Evolutionary conservation across 257 asterid species (phyloP), one percentile per base, ranked within the genome.

Genomic region (Nicotiana noctiflora): DNA sequence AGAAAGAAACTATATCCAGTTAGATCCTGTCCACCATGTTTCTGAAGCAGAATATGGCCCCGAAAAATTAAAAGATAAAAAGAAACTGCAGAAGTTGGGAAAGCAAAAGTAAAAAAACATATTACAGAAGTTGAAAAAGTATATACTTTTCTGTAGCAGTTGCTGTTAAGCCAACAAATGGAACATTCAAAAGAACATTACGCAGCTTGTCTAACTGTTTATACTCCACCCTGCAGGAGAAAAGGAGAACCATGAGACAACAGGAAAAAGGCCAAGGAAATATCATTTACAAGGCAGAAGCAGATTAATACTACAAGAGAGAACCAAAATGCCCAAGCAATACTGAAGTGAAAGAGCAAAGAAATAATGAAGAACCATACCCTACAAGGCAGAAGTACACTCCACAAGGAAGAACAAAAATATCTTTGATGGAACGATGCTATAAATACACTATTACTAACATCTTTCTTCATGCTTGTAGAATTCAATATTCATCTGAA

Each of bases 141-240:
- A 84, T 96, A 83, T 88, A 95, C 99, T 91, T 95, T 83, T 89
- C 97, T 66, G 99, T 95, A 63, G 99, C 99, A 53, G 99, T 93
- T 80, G 99, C 99, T 40, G 99, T 95, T 84, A 95, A 86, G 83
- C 87, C 98, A 81, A 95, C 96, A 84, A 95, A 87, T 29, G 99
- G 99, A 80, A 95, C 92, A 84, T 86, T 81, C 61, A 31, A 17
- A 70, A 95, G 97, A 85, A 88, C 88, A 77, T 88, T 85, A 32
- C 98, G 98, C 88, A 95, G 81, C 87, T 81, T 91, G 83, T 91
- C 95, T 88, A 95, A 83, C 85, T 85, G 91, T 83, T 95, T 95
- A 88, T 91, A 95, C 86, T 93, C 98, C 78, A 92, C 90, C 92
- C 98, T 95, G 92, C 59, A 80, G 80, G 21, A 79, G 56, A 62